Base-by-base conservation (phyloP, 257 asterid genomes). In the Lycium barbarum region DNA sequence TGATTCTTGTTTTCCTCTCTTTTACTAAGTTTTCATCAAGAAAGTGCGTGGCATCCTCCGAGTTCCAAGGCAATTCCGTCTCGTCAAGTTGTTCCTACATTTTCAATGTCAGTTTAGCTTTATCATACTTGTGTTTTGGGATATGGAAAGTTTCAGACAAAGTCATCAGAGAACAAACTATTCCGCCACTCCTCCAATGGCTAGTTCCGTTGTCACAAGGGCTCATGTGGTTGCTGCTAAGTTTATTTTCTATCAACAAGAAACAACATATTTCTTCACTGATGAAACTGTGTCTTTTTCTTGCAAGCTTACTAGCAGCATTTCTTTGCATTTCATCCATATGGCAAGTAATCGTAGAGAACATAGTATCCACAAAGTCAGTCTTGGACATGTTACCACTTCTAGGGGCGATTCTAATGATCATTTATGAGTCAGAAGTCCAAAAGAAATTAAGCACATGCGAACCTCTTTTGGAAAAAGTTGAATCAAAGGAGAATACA, bases 171-270 rank as follows among this genome's bases (percentile, higher is more conserved):
- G 83, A 35, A 1, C 20, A n/a, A 72, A 78, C 78, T 58, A 51
- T 57, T 78, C 9, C 55, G 18, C 89, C 89, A 26, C 89, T 80
- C 15, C 65, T 70, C 61, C 40, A 66, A 58, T 87, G 89, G 89
- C 35, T 87, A 0, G 49, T 71, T 9, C 38, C 68, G 40, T 11
- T 80, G 84, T 82, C 79, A 83, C 87, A 87, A 76, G 88, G 86
- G 49, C 82, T 87, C 36, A 17, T n/a, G 14, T 84, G 84, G 89
- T 40, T 78, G 80, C 45, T 87, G 15, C 61, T 87, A 17, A 63
- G 73, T 8, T 35, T 82, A 17, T 36, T 67, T 61, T 14, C 38
- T 54, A 55, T 38, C 47, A 45, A 74, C 57, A 83, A 84, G 84
- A 73, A 73, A 10, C 78, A 82, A 51, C 18, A 12, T 54, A 33